phyloP scores from a whole-genome alignment of 768 basidiomycete species.

The Lepiota venenata region DNA sequence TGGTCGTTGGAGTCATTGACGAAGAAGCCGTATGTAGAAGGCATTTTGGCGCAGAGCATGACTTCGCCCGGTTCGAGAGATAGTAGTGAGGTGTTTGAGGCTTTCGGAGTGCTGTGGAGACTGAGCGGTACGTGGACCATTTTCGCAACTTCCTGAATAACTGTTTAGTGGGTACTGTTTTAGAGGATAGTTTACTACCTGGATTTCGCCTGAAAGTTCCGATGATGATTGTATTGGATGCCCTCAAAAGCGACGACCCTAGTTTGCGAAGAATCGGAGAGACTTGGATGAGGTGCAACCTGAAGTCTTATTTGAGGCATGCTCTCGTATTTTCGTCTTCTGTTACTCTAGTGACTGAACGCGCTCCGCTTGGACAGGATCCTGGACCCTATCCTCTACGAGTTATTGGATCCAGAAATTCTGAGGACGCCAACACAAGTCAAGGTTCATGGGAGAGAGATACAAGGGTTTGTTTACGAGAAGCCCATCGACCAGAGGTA shows the following conservation, averaged over 20 bases:
- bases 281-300: conserved; percentile 95
- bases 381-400: conserved; percentile 82
- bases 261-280: conserved; percentile 76
- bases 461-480: conserved; percentile 68
- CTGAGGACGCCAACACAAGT: conserved; percentile 43
- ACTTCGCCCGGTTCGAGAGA: conserved; percentile 46
- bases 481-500: conserved; percentile 76
- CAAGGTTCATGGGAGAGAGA: conserved; percentile 61
- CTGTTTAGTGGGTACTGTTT: conserved; percentile 2
- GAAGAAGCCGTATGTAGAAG: conserved; percentile 63
- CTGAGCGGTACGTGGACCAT: conserved; percentile 59
- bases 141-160: not conserved
- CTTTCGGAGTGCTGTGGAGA: conserved; percentile 92
- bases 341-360: not conserved
- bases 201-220: conserved; percentile 84
- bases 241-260: conserved; percentile 74
- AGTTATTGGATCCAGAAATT: conserved; percentile 70
- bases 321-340: conserved; percentile 10
- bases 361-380: conserved; percentile 45
- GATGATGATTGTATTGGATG: conserved; percentile 84
- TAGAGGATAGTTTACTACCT: conserved; percentile 80
- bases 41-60: conserved; percentile 74
- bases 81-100: conserved; percentile 66
- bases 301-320: conserved; percentile 89
- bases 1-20: conserved; percentile 73